Evolutionary conservation across 1,139 yeast species (phyloP).

Genomic region (Pichia sp.): DNA sequence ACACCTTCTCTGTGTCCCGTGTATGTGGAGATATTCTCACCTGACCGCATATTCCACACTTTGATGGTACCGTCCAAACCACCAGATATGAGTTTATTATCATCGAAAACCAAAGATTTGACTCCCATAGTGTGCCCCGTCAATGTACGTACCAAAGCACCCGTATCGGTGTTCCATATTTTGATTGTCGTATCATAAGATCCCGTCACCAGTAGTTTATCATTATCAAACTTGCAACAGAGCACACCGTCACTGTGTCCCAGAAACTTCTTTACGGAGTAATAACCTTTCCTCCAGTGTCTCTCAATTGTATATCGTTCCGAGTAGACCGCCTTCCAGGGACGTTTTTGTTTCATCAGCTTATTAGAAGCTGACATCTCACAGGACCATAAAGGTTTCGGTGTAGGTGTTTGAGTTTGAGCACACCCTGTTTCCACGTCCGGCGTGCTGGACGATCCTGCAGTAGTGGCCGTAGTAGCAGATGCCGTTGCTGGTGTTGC

Average conservation of each 20-base stretch:
- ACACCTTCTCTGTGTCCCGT: conserved; percentile 89
- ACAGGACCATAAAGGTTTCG: conserved; percentile 20
- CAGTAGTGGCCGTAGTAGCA: no score
- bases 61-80: conserved; percentile 87
- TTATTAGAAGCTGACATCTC: conserved; percentile 25
- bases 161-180: conserved; percentile 82
- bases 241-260: conserved; percentile 90
- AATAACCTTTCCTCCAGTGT: conserved; percentile 88
- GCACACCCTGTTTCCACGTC: no score
- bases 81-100: conserved; percentile 83
- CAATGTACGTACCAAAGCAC: conserved; percentile 68
- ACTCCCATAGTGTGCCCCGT: conserved; percentile 85
- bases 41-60: conserved; percentile 94
- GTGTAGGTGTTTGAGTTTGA: no score
- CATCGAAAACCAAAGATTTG: conserved; percentile 75
- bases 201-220: conserved; percentile 78
- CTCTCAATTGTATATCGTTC: conserved; percentile 87
- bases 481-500: no score
- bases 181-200: conserved; percentile 85
- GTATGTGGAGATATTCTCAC: conserved; percentile 88
- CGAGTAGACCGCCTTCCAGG: conserved; percentile 93
- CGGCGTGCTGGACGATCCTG: no score
- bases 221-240: conserved; percentile 72
- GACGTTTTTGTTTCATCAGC: conserved; percentile 44
- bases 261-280: conserved; percentile 53